Base-by-base conservation (phyloP, 371 early-diverging fungal species). In the Quaeritorhiza haematococci region DNA sequence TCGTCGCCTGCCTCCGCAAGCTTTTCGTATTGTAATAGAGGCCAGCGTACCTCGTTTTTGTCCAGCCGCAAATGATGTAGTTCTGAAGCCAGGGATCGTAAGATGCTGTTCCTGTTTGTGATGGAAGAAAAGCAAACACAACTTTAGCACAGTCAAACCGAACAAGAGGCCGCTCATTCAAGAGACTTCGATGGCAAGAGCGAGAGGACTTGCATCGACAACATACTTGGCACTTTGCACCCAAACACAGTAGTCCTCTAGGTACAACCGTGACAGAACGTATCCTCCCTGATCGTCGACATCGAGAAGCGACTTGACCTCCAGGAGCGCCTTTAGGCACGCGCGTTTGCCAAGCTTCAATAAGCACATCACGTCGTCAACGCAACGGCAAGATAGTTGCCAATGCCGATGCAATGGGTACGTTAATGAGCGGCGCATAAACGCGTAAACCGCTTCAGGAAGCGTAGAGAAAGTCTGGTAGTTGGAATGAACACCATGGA, bases 181-280 rank as follows among this genome's bases (percentile, higher is more conserved):
- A n/a, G n/a, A n/a, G n/a, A n/a, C n/a, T n/a, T n/a, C n/a, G n/a
- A n/a, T n/a, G n/a, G n/a, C n/a, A n/a, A n/a, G n/a, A n/a, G n/a
- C n/a, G n/a, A n/a, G n/a, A n/a, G n/a, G n/a, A n/a, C n/a, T n/a
- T n/a, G n/a, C n/a, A n/a, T n/a, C n/a, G n/a, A n/a, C n/a, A n/a
- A n/a, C n/a, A n/a, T 57, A 68, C 65, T 56, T 62, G 3, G 67
- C 61, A 13, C 56, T 82, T 61, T 94, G 94, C n/a, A 93, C 74
- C 98, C 98, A 96, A n/a, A 89, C 79, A 68, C 94, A 93, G 64
- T 96, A 97, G 64, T 97, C 96, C 64, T 93, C 92, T n/a, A 96
- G 47, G 65, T 75, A 91, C 6, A 93, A 71, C 67, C 92, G 85
- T 67, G 88, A 83, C 56, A 94, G 87, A 3, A 92, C 70, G 60